Percentiles rank a stretch among this genome's conserved stretches.
These are phyloP conservation scores for Aspergillus sp. DNA, from an alignment of 2,329 filamentous ascomycete species.

Conservation along the genomic window DNA sequence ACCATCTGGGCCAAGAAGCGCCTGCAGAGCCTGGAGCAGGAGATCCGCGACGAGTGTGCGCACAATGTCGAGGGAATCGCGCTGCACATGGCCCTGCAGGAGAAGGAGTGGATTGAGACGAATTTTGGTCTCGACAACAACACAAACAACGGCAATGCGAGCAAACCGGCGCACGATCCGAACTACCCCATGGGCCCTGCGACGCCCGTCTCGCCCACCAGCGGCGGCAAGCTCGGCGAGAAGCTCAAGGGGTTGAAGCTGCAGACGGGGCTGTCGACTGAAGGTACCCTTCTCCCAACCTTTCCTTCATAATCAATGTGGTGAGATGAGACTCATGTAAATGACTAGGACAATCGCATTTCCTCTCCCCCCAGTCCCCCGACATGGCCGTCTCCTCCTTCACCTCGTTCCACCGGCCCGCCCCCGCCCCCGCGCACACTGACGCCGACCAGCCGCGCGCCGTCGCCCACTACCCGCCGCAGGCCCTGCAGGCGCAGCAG, in stretches of 20 bases:
- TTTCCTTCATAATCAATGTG: no score
- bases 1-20: conserved; percentile 88
- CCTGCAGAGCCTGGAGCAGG: conserved; percentile 69
- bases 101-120: conserved; percentile 80
- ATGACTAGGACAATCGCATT: conserved; percentile 31
- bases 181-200: conserved; percentile 44
- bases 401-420: conserved; percentile 55
- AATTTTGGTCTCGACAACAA: conserved; percentile 67
- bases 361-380: conserved; percentile 61
- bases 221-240: conserved; percentile 70
- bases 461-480: conserved; percentile 39
- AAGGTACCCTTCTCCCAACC: conserved; percentile 46
- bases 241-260: conserved; percentile 78
- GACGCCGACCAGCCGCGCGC: conserved; percentile 21
- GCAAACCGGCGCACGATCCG: conserved; percentile 8
- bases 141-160: conserved; percentile 1
- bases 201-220: conserved; percentile 62
- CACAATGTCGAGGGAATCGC: conserved; percentile 79
- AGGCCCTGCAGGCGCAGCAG: conserved; percentile 38
- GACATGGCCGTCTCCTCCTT: conserved; percentile 65
- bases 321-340: no score
- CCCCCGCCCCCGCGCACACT: conserved; percentile 16
- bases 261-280: conserved; percentile 64
- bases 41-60: conserved; percentile 72
- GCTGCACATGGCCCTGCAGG: conserved; percentile 77